Evolutionary conservation across 2,329 filamentous ascomycete species (phyloP), one percentile per base, ranked within the genome.

Genomic region (Epicoccum nigrum): DNA sequence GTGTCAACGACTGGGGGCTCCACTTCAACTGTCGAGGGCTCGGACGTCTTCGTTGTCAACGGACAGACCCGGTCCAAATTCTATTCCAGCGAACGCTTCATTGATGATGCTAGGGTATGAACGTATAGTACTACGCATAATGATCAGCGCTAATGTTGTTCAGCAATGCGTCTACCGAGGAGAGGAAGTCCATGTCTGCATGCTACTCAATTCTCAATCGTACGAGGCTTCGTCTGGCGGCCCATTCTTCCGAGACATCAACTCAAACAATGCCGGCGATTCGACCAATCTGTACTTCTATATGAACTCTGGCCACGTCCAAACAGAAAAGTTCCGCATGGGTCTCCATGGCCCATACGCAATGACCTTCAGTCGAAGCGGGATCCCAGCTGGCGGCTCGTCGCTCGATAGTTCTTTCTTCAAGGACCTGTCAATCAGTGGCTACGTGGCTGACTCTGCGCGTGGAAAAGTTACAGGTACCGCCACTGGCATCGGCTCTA

Each of bases 1-100:
- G 82, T 76, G 4, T 86, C 85, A 0, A 83, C 78, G 19, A 87
- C 83, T 0, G 73, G 71, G 1, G 79, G 78, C 23, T 70, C 65
- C 21, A 78, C 78, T 23, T 76, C 74, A 8, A 76, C 81, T 2
- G 76, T 88, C 43, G 86, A 88, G 66, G 85, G 72, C 2, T 70
- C 65, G 1, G 74, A 76, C 41, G 73, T 76, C 7, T 88, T 81
- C 63, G 53, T 84, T 7, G 83, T 88, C 35, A 71, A 76, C 56
- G 82, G 84, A 17, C 75, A 88, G 67, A 88, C 86, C 0, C 81
- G 86, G 31, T 85, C 82, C 71, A 89, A 89, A 69, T 89, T 88
- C 76, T 89, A 86, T 74, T 86, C 83, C 2, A 85, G 82, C 51
- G 77, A 86, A 55, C 79, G 85, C n/a, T 88, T 87, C 71, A 88